phyloP scores from a whole-genome alignment of 768 basidiomycete genomes.

The Boletus coccyginus region DNA sequence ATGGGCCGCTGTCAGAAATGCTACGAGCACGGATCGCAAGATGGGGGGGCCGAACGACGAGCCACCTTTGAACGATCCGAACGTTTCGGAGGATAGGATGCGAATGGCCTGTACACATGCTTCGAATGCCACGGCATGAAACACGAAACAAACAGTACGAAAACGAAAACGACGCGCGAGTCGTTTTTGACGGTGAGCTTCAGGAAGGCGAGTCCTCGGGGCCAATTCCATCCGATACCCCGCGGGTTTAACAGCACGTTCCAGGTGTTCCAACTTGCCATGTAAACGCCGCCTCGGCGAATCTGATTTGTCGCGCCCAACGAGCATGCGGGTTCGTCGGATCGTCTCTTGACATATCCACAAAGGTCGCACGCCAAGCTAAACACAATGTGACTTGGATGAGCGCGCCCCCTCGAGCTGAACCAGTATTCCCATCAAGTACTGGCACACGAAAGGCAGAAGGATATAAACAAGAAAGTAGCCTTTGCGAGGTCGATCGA shows the following conservation, averaged over 20 bases:
- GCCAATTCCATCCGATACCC: slow-evolving; percentile 31
- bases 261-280: slow-evolving; percentile 26
- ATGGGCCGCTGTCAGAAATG: slow-evolving; percentile 41
- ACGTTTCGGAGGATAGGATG: slow-evolving; percentile 37
- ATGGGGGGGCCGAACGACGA: slow-evolving; percentile 35
- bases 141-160: neutral
- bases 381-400: slow-evolving; percentile 46
- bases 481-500: slow-evolving; percentile 1
- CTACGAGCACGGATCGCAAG: slow-evolving; percentile 42
- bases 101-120: slow-evolving; percentile 12
- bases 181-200: slow-evolving; percentile 3
- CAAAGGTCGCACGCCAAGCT: slow-evolving; percentile 38
- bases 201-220: slow-evolving; percentile 15
- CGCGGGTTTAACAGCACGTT: slow-evolving; percentile 25
- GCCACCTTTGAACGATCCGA: slow-evolving; percentile 33
- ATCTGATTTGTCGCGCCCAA: slow-evolving; percentile 13
- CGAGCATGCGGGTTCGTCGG: slow-evolving; percentile 7
- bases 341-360: slow-evolving; percentile 25
- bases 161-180: slow-evolving; percentile 15
- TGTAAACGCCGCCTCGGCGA: slow-evolving; percentile 3
- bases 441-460: too few relatives aligned
- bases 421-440: too few relatives aligned
- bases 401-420: too few relatives aligned
- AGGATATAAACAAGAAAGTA: slow-evolving; percentile 31
- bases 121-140: slow-evolving; percentile 15